Evolutionary conservation across 129 eudicot species (phyloP).

Genomic region (Saussurea involucrata): DNA sequence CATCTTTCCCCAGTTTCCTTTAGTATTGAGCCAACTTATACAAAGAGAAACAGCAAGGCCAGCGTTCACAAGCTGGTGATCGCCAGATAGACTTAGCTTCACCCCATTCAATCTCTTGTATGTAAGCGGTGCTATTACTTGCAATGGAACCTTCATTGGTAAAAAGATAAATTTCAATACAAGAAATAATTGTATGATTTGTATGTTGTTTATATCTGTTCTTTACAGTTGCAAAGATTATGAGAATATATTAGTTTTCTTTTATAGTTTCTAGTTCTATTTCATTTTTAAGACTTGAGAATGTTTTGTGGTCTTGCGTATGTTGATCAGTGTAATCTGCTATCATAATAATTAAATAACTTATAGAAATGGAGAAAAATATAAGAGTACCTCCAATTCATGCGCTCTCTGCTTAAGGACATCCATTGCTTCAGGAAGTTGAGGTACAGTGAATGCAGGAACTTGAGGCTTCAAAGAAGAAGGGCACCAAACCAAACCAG

Average conservation of each 20-base stretch:
- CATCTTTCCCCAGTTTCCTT: constrained; percentile 47
- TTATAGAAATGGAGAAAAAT: not conserved
- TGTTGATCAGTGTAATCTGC: not conserved
- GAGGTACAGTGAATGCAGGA: constrained; percentile 86
- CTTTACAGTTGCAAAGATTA: not conserved
- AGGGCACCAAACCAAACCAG: constrained; percentile 39
- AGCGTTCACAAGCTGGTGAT: constrained; percentile 81
- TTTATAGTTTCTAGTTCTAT: not conserved
- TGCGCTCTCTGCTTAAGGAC: constrained; percentile 62
- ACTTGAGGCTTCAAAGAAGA: constrained; percentile 64
- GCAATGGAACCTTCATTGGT: constrained; percentile 58
- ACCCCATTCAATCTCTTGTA: constrained; percentile 39
- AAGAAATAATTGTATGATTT: not conserved
- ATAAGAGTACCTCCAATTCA: constrained; percentile 48
- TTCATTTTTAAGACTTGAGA: not conserved
- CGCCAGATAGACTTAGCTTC: constrained; percentile 73
- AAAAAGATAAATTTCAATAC: constrained; percentile 10
- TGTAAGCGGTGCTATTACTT: constrained; percentile 57
- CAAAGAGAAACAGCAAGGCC: constrained; percentile 88
- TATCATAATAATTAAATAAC: not conserved
- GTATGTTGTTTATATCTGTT: not conserved
- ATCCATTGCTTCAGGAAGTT: constrained; percentile 77
- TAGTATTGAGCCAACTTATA: constrained; percentile 63
- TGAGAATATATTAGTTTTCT: not conserved
- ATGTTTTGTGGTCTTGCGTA: not conserved